These are phyloP conservation scores for Candida peoriensis DNA, from an alignment of 805 yeast genomes.

Conservation along the genomic window DNA sequence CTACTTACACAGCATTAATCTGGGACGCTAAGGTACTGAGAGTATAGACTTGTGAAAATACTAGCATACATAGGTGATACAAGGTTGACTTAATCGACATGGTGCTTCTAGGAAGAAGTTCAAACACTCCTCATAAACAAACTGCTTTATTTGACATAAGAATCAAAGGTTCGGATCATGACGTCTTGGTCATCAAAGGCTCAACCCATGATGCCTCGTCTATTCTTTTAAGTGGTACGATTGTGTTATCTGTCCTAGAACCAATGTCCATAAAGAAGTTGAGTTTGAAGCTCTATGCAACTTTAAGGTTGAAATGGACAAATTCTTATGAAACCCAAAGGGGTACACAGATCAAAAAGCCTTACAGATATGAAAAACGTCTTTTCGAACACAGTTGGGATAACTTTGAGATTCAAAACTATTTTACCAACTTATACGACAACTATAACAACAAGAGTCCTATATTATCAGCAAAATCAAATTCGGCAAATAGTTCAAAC, in stretches of 20 bases:
- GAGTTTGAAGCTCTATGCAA: slow-evolving; percentile 60
- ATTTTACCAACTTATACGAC: slow-evolving; percentile 26
- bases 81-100: neutral
- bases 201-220: slow-evolving; percentile 72
- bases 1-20: no score
- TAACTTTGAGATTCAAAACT: slow-evolving; percentile 47
- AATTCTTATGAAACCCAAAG: slow-evolving; percentile 46
- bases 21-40: no score
- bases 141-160: slow-evolving; percentile 48
- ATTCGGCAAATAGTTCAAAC: slow-evolving; percentile 21
- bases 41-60: no score
- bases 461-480: slow-evolving; percentile 6
- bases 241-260: slow-evolving; percentile 71
- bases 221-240: slow-evolving; percentile 67
- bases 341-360: slow-evolving; percentile 38
- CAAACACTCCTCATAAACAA: slow-evolving; percentile 20
- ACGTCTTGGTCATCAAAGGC: slow-evolving; percentile 80
- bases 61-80: no score
- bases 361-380: slow-evolving; percentile 50
- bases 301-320: slow-evolving; percentile 59
- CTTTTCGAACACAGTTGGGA: slow-evolving; percentile 81
- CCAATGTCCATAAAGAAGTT: slow-evolving; percentile 66
- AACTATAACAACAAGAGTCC: slow-evolving; percentile 13
- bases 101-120: slow-evolving; percentile 15
- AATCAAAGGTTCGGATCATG: slow-evolving; percentile 63